These are phyloP conservation scores for Phaeotremella fagi DNA, from an alignment of 768 basidiomycete genomes.

Conservation along the genomic window DNA sequence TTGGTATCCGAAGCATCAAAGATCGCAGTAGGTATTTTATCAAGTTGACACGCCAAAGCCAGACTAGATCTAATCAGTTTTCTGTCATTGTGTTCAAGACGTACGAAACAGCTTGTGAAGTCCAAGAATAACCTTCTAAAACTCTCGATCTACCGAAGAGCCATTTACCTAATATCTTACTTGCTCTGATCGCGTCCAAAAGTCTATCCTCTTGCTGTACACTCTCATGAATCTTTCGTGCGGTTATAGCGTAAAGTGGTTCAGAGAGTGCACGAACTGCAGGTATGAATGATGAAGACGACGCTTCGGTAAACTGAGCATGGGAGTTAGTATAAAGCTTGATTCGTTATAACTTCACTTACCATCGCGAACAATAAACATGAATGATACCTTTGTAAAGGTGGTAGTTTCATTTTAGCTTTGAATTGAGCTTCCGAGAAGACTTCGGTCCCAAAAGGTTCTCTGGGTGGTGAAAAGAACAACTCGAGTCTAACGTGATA, in stretches of 20 bases:
- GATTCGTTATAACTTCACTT: not conserved
- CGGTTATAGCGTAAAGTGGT: slow-evolving; percentile 18
- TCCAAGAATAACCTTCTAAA: slow-evolving; percentile 19
- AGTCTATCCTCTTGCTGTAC: slow-evolving; percentile 22
- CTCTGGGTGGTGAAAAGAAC: slow-evolving; percentile 19
- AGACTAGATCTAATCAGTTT: slow-evolving; percentile 8
- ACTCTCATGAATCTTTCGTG: slow-evolving; percentile 16
- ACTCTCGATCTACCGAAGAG: slow-evolving; percentile 11
- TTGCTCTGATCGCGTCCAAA: slow-evolving; percentile 23
- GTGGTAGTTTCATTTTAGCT: slow-evolving; percentile 9
- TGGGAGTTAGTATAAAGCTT: not conserved
- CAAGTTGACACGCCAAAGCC: slow-evolving; percentile 23
- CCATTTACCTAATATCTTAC: slow-evolving; percentile 29
- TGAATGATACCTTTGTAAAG: slow-evolving; percentile 15
- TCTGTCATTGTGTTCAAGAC: not conserved
- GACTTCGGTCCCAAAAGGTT: slow-evolving; percentile 15
- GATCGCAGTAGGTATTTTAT: slow-evolving; percentile 18
- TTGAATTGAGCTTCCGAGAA: slow-evolving; percentile 26
- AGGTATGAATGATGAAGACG: slow-evolving; percentile 28
- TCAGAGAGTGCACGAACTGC: slow-evolving; percentile 24
- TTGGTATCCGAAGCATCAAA: not conserved
- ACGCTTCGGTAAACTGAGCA: slow-evolving; percentile 23
- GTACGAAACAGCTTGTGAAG: slow-evolving; percentile 9
- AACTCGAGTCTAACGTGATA: slow-evolving; percentile 14
- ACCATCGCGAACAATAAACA: slow-evolving; percentile 33